A percentile compares a stretch with the other conserved stretches of the same genome.
These are phyloP conservation scores for Lachnellula subtilissima DNA, from an alignment of 2,329 filamentous ascomycete species.

Conservation along the genomic window DNA sequence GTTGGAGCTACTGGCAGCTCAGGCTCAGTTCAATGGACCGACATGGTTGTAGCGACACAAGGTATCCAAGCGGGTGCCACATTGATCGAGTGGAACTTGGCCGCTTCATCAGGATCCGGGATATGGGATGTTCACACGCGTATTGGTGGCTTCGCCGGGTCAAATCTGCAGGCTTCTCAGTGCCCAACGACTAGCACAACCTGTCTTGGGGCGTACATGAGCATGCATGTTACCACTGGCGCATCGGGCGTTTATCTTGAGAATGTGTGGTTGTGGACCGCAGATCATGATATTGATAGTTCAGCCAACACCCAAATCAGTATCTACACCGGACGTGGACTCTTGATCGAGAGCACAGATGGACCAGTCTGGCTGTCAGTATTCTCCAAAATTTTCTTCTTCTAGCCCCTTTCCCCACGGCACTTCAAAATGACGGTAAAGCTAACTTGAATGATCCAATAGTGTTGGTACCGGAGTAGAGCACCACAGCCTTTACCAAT, in stretches of 20 bases:
- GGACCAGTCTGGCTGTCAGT: conserved; percentile 44
- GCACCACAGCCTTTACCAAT: conserved; percentile 50
- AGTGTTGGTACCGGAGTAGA: conserved; percentile 46
- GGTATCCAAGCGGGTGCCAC: conserved; percentile 55
- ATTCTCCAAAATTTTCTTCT: conserved; percentile 27
- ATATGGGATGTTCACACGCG: conserved; percentile 44
- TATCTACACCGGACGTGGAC: conserved; percentile 43
- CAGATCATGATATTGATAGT: conserved; percentile 36
- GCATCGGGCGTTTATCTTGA: conserved; percentile 42
- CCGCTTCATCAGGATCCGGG: conserved; percentile 46
- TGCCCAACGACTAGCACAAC: conserved; percentile 52
- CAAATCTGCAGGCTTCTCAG: conserved; percentile 44
- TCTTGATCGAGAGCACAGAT: conserved; percentile 30
- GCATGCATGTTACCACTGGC: conserved; percentile 31
- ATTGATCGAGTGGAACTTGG: conserved; percentile 63
- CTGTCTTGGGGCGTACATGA: conserved; percentile 34
- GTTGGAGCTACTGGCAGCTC: conserved; percentile 53
- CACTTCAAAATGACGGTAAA: conserved; percentile 3
- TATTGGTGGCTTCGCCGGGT: conserved; percentile 45
- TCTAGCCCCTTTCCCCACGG: background rate
- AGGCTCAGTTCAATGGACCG: conserved; percentile 57
- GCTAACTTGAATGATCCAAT: conserved; percentile 1
- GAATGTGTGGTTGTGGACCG: conserved; percentile 43
- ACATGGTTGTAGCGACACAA: conserved; percentile 49
- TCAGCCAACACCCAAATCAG: conserved; percentile 50